Evolutionary conservation across 139 green algal genomes (phyloP).

Genomic region (Chlorella sp.): DNA sequence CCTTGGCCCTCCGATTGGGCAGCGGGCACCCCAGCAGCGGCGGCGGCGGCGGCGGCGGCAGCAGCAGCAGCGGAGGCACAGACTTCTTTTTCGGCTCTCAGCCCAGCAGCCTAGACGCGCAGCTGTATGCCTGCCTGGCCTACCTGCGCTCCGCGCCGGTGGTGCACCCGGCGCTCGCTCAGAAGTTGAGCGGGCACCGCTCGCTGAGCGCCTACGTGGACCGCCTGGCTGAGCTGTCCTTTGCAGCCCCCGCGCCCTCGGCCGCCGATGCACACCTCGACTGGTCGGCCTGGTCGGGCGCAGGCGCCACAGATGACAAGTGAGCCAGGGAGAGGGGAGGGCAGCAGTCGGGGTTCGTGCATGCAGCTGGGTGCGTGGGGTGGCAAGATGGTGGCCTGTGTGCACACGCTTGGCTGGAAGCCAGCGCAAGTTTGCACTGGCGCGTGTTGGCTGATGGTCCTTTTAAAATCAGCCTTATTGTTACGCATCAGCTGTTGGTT

Average conservation of each 20-base stretch:
- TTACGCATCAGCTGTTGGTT: no score
- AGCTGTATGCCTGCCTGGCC: slow-evolving; percentile 29
- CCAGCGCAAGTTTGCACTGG: no score
- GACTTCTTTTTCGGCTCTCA: slow-evolving; percentile 36
- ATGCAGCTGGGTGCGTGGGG: no score
- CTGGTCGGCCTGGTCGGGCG: slow-evolving; percentile 6
- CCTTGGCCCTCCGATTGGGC: slow-evolving; percentile 16
- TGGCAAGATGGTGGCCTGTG: no score
- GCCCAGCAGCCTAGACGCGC: slow-evolving; percentile 37
- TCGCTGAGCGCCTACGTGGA: slow-evolving; percentile 27
- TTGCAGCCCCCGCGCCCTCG: neutral
- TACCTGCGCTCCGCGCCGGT: slow-evolving; percentile 38
- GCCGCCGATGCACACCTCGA: slow-evolving; percentile 10
- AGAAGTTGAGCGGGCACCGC: slow-evolving; percentile 2
- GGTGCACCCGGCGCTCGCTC: slow-evolving; percentile 27
- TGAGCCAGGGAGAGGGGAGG: neutral
- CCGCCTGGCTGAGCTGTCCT: neutral
- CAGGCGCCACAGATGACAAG: neutral
- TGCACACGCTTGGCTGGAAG: neutral
- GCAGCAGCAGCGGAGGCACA: neutral
- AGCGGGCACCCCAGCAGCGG: neutral
- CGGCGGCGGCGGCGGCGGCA: neutral
- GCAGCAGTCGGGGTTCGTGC: neutral
- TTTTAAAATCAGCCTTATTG: no score
- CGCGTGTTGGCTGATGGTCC: no score